Evolutionary conservation across 495 filamentous ascomycete genomes (phyloP), one percentile per base, ranked within the genome.

Genomic region (Xylaria curta): DNA sequence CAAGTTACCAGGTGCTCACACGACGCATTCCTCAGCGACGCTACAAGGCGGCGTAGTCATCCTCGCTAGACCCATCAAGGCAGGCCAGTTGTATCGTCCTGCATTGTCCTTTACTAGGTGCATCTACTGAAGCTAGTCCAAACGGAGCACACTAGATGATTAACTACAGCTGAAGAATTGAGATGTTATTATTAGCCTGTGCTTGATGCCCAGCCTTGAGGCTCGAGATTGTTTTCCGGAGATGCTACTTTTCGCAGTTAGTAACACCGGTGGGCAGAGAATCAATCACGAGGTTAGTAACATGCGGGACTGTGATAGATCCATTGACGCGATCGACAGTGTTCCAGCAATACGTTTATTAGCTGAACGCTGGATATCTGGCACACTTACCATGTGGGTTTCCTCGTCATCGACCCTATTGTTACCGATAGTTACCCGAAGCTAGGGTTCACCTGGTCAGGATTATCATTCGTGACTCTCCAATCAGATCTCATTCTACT

Each of bases 61-160:
- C 15, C 46, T 31, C 49, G 49, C 65, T 67, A 67, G 49, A 28
- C 65, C 49, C 42, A 44, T 67, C 65, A 26, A 67, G 65, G 65
- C 65, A 67, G 42, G 26, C 46, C 47, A 17, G n/a, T n/a, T 46
- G 26, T 28, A 44, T 51, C 21, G 12, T 26, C 8, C 62, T 65
- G 62, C 62, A 65, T 49, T 44, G 62, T 47, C 42, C 42, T 49
- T 65, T 8, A 53, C 12, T 49, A 36, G 31, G 19, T 19, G 1
- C 10, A 63, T 26, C 36, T 42, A 28, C 40, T 19, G 38, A n/a
- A 46, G 61, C 44, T 21, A 49, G 28, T 59, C 15, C 33, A n/a
- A 36, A 5, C 54, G 33, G 26, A 38, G 58, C 58, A 38, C 31
- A 38, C 58, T 60, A 38, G n/a, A 38, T 17, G 58, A 60, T 21